These are phyloP conservation scores for Ceratobasidium papillatum DNA, from an alignment of 1,284 basidiomycete genomes.

Conservation along the genomic window DNA sequence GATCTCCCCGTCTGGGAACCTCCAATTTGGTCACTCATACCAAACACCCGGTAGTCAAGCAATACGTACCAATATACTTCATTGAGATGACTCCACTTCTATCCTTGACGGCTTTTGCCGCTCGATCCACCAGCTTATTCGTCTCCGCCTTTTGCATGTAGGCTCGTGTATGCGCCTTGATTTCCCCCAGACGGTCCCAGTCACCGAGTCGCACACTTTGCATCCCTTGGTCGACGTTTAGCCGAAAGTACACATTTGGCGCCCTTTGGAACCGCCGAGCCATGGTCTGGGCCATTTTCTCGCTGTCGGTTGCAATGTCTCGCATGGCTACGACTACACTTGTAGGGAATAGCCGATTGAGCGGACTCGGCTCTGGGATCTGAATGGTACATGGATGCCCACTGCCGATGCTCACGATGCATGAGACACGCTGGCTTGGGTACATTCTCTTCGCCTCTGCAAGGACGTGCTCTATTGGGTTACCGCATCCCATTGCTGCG, in stretches of 20 bases:
- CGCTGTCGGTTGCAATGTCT: slow-evolving; percentile 21
- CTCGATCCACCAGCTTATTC: neutral
- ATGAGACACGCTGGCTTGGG: neutral
- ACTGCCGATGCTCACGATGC: slow-evolving; percentile 26
- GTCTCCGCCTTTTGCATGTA: slow-evolving; percentile 5
- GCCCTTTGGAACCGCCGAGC: neutral
- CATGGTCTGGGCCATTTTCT: slow-evolving; percentile 5
- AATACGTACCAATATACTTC: slow-evolving; percentile 5
- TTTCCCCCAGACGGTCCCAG: neutral
- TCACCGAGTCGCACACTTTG: neutral
- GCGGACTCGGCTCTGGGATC: neutral
- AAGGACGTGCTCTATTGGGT: slow-evolving; percentile 28
- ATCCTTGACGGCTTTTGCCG: neutral
- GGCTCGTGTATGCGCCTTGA: slow-evolving; percentile 1
- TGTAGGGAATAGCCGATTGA: neutral
- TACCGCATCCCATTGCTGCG: slow-evolving; percentile 31
- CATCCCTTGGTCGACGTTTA: slow-evolving; percentile 25
- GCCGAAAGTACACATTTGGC: slow-evolving; percentile 13
- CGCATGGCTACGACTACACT: neutral
- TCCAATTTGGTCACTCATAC: neutral
- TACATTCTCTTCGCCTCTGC: slow-evolving; percentile 10
- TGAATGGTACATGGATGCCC: neutral
- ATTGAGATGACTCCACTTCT: neutral
- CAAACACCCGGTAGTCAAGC: neutral
- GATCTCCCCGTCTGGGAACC: neutral